These are phyloP conservation scores for Leccinum barrowsii DNA, from an alignment of 768 basidiomycete genomes.

Conservation along the genomic window DNA sequence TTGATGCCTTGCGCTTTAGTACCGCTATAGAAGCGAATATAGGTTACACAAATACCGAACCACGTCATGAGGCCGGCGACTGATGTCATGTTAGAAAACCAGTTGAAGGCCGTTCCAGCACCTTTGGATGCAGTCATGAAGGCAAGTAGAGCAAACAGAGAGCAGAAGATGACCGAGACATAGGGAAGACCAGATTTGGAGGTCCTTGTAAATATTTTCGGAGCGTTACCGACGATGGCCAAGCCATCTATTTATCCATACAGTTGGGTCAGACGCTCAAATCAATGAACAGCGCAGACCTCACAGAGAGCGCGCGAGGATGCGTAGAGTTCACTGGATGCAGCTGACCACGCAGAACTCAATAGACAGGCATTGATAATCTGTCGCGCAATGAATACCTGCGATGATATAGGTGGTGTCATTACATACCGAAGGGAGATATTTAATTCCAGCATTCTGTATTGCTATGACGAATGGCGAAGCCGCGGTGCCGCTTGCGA, in stretches of 20 bases:
- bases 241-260: slow-evolving; percentile 61
- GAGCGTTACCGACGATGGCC: slow-evolving; percentile 76
- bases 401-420: not conserved
- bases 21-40: slow-evolving; percentile 83
- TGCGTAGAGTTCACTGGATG: slow-evolving; percentile 23
- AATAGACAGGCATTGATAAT: not conserved
- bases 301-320: slow-evolving; percentile 81
- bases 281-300: slow-evolving; percentile 23
- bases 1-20: slow-evolving; percentile 76
- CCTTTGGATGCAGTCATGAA: slow-evolving; percentile 74
- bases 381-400: not conserved
- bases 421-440: not conserved
- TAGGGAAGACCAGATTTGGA: slow-evolving; percentile 74
- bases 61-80: slow-evolving; percentile 69
- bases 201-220: slow-evolving; percentile 69
- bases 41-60: slow-evolving; percentile 74
- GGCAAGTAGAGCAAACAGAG: slow-evolving; percentile 67
- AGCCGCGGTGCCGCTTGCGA: not conserved
- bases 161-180: slow-evolving; percentile 64
- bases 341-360: not conserved
- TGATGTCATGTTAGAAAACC: slow-evolving; percentile 78
- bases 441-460: not conserved
- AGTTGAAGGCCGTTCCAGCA: slow-evolving; percentile 72
- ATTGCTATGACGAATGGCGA: not conserved
- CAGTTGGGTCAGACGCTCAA: not conserved